phyloP scores from a whole-genome alignment of 2,329 filamentous ascomycete genomes.

The Malbranchea cinnamomea region DNA sequence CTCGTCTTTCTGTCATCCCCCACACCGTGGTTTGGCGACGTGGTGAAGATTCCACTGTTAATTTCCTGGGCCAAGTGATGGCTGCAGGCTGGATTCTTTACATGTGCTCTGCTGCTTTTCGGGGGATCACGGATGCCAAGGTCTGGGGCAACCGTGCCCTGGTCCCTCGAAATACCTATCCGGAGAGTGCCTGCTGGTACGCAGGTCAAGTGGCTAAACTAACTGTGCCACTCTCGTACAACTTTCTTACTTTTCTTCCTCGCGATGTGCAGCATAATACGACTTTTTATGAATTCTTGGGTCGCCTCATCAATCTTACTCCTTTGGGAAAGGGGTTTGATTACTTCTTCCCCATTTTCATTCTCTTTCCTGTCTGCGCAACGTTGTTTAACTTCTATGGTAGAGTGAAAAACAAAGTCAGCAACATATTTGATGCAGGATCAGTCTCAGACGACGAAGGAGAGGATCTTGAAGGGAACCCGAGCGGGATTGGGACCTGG shows the following conservation, averaged over 20 bases:
- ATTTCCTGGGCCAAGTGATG: conserved; percentile 72
- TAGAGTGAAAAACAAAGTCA: conserved; percentile 58
- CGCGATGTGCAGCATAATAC: conserved; percentile 58
- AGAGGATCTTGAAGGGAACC: conserved; percentile 46
- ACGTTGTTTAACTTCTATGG: conserved; percentile 85
- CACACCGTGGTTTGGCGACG: conserved; percentile 51
- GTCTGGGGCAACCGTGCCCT: conserved; percentile 95
- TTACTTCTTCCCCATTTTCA: conserved; percentile 73
- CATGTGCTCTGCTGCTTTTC: conserved; percentile 84
- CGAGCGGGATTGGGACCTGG: conserved; percentile 65
- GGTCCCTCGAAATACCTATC: conserved; percentile 78
- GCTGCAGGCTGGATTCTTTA: conserved; percentile 84
- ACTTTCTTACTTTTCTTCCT: conserved; percentile 84
- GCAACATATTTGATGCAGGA: conserved; percentile 65
- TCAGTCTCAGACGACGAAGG: conserved; percentile 47
- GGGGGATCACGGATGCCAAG: conserved; percentile 78
- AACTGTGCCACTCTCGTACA: conserved; percentile 85
- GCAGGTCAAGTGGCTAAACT: conserved; percentile 82
- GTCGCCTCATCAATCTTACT: conserved; percentile 68
- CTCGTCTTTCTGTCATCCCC: conserved; percentile 56
- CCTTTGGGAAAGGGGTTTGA: conserved; percentile 72
- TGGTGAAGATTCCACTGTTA: conserved; percentile 57
- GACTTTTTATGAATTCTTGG: conserved; percentile 77
- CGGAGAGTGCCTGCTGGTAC: conserved; percentile 93
- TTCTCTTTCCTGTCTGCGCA: conserved; percentile 71